Conservation (phyloP, 768 basidiomycete species). For the Collybiopsis confluens region DNA sequence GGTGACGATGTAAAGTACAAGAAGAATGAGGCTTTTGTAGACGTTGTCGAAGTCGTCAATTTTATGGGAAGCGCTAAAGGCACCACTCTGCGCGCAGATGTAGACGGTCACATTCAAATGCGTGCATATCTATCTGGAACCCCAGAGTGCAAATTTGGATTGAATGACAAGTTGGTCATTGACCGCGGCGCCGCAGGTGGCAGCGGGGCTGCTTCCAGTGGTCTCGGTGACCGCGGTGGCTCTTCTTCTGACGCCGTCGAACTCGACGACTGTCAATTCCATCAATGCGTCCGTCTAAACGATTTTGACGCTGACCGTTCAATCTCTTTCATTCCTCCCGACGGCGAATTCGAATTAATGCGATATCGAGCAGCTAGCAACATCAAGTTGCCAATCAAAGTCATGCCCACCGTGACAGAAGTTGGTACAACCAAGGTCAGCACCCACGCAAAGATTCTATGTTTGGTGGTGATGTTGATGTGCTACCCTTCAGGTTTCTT, state of each 20-base stretch:
- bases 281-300: slow-evolving; percentile 93
- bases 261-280: slow-evolving; percentile 96
- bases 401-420: slow-evolving; percentile 91
- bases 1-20: slow-evolving; percentile 91
- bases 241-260: slow-evolving; percentile 69
- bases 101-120: slow-evolving; percentile 98
- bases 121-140: slow-evolving; percentile 94
- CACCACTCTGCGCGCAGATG: slow-evolving; percentile 88
- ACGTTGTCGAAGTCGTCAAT: slow-evolving; percentile 96
- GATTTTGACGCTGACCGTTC: slow-evolving; percentile 93
- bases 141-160: slow-evolving; percentile 97
- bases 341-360: slow-evolving; percentile 99
- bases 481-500: slow-evolving; percentile 53
- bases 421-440: slow-evolving; percentile 71
- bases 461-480: background rate
- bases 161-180: slow-evolving; percentile 97
- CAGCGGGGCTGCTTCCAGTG: slow-evolving; percentile 28
- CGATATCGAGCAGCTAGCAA: slow-evolving; percentile 95
- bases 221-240: slow-evolving; percentile 42
- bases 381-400: slow-evolving; percentile 87
- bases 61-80: slow-evolving; percentile 97
- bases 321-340: slow-evolving; percentile 96
- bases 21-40: slow-evolving; percentile 99
- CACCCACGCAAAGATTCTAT: background rate
- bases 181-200: slow-evolving; percentile 49